These are phyloP conservation scores for Pseudogymnoascus verrucosus DNA, from an alignment of 2,329 filamentous ascomycete species.

Conservation along the genomic window DNA sequence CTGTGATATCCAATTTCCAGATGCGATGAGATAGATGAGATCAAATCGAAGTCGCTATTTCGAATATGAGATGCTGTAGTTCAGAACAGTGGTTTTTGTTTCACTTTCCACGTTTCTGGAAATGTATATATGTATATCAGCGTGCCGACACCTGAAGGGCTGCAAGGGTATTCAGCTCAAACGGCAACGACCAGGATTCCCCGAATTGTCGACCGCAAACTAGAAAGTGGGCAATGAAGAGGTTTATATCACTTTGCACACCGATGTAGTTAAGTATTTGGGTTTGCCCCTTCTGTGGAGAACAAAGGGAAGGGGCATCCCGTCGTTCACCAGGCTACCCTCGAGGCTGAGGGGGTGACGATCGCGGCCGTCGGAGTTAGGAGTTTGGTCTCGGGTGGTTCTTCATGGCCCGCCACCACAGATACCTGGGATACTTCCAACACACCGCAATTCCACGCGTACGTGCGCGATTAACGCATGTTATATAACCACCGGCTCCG, in stretches of 20 bases:
- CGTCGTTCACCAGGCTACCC: not conserved
- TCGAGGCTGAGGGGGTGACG: slow-evolving; percentile 1
- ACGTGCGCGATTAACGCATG: not conserved
- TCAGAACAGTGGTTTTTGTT: not conserved
- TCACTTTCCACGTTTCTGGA: not conserved
- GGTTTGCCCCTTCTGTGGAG: not conserved
- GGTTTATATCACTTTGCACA: not conserved
- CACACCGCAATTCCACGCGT: not conserved
- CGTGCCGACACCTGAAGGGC: not conserved
- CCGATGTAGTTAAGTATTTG: not conserved
- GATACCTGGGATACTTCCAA: not conserved
- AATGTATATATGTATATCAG: not conserved
- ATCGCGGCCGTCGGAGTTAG: not conserved
- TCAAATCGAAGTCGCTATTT: not conserved
- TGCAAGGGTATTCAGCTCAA: not conserved
- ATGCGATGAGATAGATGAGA: too few relatives aligned
- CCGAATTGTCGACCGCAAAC: not conserved
- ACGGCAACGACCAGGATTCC: not conserved
- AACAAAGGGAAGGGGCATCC: not conserved
- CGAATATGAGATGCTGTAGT: not conserved
- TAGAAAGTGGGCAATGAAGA: not conserved
- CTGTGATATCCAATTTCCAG: not conserved
- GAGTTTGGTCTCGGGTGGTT: not conserved
- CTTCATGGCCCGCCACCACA: not conserved
- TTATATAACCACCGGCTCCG: not conserved